Percentiles rank a stretch among this genome's conserved stretches.
Evolutionary conservation across 2,329 filamentous ascomycete species (phyloP).

Genomic region (Geosmithia morbida): DNA sequence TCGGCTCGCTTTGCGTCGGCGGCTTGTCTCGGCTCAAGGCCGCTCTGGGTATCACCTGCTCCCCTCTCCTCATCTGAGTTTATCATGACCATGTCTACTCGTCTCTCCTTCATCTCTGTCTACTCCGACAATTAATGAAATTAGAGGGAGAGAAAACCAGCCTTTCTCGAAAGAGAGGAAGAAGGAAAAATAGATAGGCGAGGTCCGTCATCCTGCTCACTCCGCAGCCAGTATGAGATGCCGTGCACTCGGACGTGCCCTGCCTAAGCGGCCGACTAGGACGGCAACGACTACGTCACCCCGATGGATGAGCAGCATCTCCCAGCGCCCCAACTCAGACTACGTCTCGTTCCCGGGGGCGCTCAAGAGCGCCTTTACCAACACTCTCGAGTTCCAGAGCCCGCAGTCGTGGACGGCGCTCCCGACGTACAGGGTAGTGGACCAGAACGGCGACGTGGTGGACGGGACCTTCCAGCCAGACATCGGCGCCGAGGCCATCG

Average conservation of each 20-base stretch:
- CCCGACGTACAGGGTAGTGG: conserved; percentile 81
- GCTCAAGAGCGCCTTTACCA: conserved; percentile 84
- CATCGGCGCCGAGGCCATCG: conserved; percentile 46
- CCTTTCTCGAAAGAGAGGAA: background rate
- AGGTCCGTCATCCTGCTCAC: too few relatives aligned
- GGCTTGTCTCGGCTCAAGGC: conserved; percentile 3
- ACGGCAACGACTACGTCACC: background rate
- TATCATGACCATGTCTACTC: background rate
- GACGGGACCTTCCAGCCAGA: conserved; percentile 58
- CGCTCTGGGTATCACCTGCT: background rate
- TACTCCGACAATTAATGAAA: too few relatives aligned
- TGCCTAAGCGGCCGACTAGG: conserved; percentile 6
- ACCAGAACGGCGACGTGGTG: conserved; percentile 74
- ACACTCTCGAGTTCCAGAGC: conserved; percentile 59
- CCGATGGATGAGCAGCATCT: conserved; percentile 30
- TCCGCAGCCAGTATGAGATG: conserved; percentile 14
- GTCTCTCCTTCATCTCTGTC: background rate
- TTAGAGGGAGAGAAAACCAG: background rate
- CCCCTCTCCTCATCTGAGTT: background rate
- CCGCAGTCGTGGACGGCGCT: conserved; percentile 62
- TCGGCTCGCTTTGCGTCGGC: conserved; percentile 1
- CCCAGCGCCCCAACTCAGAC: conserved; percentile 39
- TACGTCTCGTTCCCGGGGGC: conserved; percentile 79
- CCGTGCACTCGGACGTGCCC: conserved; percentile 13
- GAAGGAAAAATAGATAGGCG: too few relatives aligned